phyloP scores from a whole-genome alignment of 2,329 filamentous ascomycete genomes.

The Ophiostoma ulmi region DNA sequence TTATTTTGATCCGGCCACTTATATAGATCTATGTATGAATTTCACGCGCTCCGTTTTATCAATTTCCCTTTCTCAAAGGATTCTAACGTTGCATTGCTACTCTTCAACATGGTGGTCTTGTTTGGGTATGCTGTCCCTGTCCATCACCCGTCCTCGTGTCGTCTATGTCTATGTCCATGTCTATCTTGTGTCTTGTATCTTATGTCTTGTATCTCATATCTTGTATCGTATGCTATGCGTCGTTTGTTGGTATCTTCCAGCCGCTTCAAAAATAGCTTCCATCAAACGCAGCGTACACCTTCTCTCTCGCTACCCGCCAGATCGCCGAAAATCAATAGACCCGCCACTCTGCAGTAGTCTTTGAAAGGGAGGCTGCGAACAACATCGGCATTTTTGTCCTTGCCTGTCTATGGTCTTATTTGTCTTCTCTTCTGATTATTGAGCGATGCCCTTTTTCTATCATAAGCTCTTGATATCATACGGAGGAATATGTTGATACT shows the following conservation, averaged over 20 bases:
- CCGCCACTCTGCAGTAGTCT: conserved; percentile 3
- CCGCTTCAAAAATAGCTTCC: no score
- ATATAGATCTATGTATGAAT: background rate
- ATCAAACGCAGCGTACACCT: background rate
- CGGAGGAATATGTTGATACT: background rate
- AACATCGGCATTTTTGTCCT: background rate
- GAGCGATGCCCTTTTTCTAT: background rate
- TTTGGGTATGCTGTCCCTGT: background rate
- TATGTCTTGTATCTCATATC: background rate
- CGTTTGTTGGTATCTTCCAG: no score
- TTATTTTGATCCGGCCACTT: background rate
- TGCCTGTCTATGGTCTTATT: background rate
- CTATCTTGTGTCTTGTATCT: background rate
- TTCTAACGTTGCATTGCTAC: background rate
- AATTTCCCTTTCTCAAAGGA: no score
- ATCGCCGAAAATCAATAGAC: background rate
- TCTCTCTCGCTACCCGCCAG: background rate
- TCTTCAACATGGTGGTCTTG: background rate
- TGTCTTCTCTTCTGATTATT: background rate
- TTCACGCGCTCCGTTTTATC: background rate
- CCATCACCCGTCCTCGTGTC: background rate
- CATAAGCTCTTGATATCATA: background rate
- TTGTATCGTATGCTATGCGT: no score
- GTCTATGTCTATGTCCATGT: background rate
- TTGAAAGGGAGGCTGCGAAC: background rate